Percentiles rank a stretch among this genome's conserved stretches.
Conservation (phyloP, 371 early-diverging fungal species). For the Mortierella sp. region DNA sequence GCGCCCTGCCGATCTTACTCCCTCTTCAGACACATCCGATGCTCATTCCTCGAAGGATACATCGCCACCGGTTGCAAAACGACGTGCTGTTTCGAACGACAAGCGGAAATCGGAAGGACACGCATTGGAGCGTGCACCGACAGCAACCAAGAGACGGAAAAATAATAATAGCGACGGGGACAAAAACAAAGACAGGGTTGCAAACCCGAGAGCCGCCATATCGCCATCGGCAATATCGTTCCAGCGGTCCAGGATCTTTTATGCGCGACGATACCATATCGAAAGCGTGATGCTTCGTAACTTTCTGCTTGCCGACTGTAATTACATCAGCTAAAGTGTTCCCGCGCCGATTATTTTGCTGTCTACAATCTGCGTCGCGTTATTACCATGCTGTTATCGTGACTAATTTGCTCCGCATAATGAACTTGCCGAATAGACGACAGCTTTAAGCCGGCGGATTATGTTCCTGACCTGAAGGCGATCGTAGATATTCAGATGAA, state of each 20-base stretch:
- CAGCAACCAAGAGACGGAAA: not conserved
- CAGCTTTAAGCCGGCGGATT: not conserved
- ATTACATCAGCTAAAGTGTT: not conserved
- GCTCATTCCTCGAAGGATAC: not conserved
- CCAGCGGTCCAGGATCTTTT: slow-evolving; percentile 31
- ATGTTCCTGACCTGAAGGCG: not conserved
- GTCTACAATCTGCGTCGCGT: not conserved
- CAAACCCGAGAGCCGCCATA: not conserved
- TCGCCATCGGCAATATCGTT: slow-evolving; percentile 19
- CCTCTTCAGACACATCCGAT: not conserved
- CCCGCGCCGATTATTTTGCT: not conserved
- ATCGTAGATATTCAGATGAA: slow-evolving; percentile 7
- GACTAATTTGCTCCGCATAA: not conserved
- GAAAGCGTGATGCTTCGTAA: slow-evolving; percentile 25
- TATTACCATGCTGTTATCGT: not conserved
- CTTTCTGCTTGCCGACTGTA: slow-evolving; percentile 31
- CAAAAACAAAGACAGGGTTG: not conserved
- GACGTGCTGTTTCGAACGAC: not conserved
- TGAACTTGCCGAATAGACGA: not conserved
- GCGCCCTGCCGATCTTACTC: not conserved
- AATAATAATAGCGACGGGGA: not conserved
- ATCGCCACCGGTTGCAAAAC: not conserved
- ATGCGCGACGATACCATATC: slow-evolving; percentile 21
- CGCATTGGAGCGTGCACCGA: not conserved
- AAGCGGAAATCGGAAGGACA: not conserved